These are phyloP conservation scores for Endocladia muricata DNA, from an alignment of 31 red algal genomes.

Conservation along the genomic window DNA sequence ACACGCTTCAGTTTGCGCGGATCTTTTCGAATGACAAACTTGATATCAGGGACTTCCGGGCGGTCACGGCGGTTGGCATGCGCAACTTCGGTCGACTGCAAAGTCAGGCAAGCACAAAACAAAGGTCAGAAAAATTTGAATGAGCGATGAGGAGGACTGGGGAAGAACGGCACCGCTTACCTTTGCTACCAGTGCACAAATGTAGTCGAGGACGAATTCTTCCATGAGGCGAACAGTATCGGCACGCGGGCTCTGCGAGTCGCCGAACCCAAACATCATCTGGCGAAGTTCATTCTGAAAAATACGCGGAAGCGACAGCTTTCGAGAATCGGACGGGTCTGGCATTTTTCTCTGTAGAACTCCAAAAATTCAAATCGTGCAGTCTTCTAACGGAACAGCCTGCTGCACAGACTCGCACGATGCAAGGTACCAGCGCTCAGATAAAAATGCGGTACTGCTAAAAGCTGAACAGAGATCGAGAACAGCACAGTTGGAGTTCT, in stretches of 20 bases:
- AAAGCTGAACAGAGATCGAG: too few species aligned
- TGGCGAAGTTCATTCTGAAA: conserved; percentile 42
- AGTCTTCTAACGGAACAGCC: too few species aligned
- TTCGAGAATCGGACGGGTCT: neutral
- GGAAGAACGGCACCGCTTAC: too few species aligned
- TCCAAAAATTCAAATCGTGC: too few species aligned
- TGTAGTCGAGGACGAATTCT: conserved; percentile 83
- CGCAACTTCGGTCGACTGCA: conserved; percentile 84
- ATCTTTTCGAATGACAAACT: conserved; percentile 90
- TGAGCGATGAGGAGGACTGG: too few species aligned
- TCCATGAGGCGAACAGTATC: conserved; percentile 82
- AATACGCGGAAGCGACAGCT: conserved; percentile 23
- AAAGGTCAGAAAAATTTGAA: too few species aligned
- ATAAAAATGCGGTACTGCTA: too few species aligned
- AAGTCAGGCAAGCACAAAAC: too few species aligned
- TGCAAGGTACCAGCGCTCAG: too few species aligned
- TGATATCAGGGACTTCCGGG: conserved; percentile 84
- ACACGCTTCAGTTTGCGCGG: conserved; percentile 80
- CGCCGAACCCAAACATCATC: conserved; percentile 99
- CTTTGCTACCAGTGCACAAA: conserved; percentile 71
- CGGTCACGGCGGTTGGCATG: conserved; percentile 55
- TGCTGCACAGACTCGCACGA: too few species aligned
- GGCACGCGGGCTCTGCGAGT: conserved; percentile 68
- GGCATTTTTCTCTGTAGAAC: too few species aligned
- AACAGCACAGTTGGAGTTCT: too few species aligned